phyloP scores from a whole-genome alignment of 83 land plant species.

The Isoetes engelmannii region DNA sequence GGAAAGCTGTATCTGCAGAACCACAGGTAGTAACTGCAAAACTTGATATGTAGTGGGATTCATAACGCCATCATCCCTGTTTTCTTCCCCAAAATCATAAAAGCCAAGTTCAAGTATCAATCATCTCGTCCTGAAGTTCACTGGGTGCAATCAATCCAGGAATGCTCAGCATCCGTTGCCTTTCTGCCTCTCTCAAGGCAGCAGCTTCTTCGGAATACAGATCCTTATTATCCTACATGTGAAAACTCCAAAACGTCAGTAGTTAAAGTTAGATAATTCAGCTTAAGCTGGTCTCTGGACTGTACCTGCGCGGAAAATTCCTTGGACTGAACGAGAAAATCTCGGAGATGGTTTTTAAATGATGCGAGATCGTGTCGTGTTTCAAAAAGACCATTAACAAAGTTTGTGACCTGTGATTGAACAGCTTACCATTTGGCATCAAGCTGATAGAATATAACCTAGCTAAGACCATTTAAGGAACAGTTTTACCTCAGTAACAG shows the following conservation, averaged over 20 bases:
- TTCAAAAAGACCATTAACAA: slow-evolving; percentile 86
- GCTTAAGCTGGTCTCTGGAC: not conserved
- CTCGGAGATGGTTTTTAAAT: slow-evolving; percentile 89
- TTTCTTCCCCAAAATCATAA: not conserved
- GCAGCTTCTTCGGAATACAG: slow-evolving; percentile 98
- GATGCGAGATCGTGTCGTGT: slow-evolving; percentile 61
- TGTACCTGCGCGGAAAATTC: slow-evolving; percentile 97
- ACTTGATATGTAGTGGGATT: no score
- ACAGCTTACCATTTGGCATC: not conserved
- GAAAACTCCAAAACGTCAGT: not conserved
- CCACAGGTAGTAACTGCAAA: no score
- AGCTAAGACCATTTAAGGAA: not conserved
- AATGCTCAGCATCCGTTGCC: slow-evolving; percentile 81
- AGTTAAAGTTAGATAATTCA: not conserved
- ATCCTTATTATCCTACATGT: slow-evolving; percentile 93
- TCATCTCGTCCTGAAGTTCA: slow-evolving; percentile 95
- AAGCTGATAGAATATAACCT: not conserved
- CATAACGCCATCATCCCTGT: no score
- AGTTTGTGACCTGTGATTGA: slow-evolving; percentile 69
- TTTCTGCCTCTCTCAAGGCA: slow-evolving; percentile 77
- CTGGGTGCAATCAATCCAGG: slow-evolving; percentile 96
- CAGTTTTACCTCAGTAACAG: slow-evolving; percentile 55
- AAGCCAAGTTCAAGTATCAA: slow-evolving; percentile 51
- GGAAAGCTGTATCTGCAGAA: no score
- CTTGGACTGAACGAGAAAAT: slow-evolving; percentile 94